Conservation (phyloP, 345 rosid species). For the Trapa bicornis region DNA sequence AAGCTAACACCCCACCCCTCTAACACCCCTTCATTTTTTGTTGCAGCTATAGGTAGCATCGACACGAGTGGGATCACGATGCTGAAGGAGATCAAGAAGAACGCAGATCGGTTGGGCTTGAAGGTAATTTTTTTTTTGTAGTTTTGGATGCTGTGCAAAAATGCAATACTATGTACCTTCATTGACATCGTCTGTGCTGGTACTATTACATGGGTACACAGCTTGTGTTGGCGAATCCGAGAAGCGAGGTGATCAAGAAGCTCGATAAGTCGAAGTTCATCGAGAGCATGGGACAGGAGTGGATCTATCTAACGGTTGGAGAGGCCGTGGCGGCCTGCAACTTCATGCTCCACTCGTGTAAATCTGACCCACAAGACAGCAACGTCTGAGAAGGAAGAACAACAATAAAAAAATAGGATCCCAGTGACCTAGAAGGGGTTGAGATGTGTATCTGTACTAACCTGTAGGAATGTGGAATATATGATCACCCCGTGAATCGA, state of each 20-base stretch:
- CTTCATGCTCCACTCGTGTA: conserved; percentile 20
- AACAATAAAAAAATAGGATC: not conserved
- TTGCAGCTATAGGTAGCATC: conserved; percentile 72
- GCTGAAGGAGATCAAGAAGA: conserved; percentile 72
- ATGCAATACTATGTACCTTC: too few relatives aligned
- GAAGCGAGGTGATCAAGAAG: conserved; percentile 64
- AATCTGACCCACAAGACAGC: conserved; percentile 12
- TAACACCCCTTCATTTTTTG: not conserved
- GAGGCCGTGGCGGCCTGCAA: conserved; percentile 48
- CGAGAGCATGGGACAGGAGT: conserved; percentile 38
- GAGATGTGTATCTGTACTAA: not conserved
- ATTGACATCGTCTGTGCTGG: not conserved
- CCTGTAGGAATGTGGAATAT: not conserved
- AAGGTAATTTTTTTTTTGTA: conserved; percentile 31
- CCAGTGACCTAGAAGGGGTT: not conserved
- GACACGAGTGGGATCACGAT: conserved; percentile 92
- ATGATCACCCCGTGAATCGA: not conserved
- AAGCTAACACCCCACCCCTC: not conserved
- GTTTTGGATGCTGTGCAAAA: too few relatives aligned
- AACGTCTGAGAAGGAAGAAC: conserved; percentile 13
- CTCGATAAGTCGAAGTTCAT: conserved; percentile 42
- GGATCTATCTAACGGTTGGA: conserved; percentile 42
- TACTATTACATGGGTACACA: conserved; percentile 11
- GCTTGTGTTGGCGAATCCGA: conserved; percentile 56
- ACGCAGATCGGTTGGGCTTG: conserved; percentile 37